Percentiles rank a stretch among this genome's conserved stretches.
Conservation (phyloP, 495 filamentous ascomycete species). For the Sporormia fimetaria region DNA sequence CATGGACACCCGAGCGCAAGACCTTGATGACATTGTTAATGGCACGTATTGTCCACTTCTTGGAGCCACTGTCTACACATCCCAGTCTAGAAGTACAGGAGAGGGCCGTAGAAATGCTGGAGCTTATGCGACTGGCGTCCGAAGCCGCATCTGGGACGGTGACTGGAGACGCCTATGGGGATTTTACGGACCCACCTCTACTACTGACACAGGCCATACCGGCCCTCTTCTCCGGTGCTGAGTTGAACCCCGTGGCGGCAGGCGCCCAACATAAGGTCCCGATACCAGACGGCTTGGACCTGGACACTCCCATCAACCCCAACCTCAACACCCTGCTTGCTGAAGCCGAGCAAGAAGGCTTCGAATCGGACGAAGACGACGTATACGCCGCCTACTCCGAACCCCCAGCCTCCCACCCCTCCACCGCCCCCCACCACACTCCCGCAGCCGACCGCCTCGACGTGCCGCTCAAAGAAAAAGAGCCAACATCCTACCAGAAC, state of each 20-base stretch:
- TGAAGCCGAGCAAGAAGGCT: constrained; percentile 43
- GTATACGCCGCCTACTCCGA: constrained; percentile 65
- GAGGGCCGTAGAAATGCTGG: constrained; percentile 79
- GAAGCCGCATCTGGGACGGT: constrained; percentile 64
- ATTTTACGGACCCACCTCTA: constrained; percentile 56
- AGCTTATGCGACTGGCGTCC: constrained; percentile 70
- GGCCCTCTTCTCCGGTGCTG: constrained; percentile 68
- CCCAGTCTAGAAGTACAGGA: constrained; percentile 94
- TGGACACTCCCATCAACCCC: constrained; percentile 72
- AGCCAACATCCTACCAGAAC: constrained; percentile 54
- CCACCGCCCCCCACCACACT: constrained; percentile 21
- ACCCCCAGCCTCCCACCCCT: constrained; percentile 26
- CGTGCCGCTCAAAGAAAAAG: constrained; percentile 28
- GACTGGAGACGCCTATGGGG: constrained; percentile 38
- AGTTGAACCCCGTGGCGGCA: constrained; percentile 79
- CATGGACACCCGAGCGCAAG: constrained; percentile 56
- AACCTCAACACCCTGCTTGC: constrained; percentile 54
- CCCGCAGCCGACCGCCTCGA: constrained; percentile 44
- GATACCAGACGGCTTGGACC: constrained; percentile 56
- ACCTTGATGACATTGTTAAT: constrained; percentile 62
- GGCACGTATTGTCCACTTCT: constrained; percentile 64
- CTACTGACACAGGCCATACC: constrained; percentile 83
- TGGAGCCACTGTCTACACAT: constrained; percentile 66
- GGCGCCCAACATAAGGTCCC: constrained; percentile 82
- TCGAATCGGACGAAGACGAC: constrained; percentile 47